phyloP scores from a whole-genome alignment of 306 rosid species.

The Vigna unguiculata region DNA sequence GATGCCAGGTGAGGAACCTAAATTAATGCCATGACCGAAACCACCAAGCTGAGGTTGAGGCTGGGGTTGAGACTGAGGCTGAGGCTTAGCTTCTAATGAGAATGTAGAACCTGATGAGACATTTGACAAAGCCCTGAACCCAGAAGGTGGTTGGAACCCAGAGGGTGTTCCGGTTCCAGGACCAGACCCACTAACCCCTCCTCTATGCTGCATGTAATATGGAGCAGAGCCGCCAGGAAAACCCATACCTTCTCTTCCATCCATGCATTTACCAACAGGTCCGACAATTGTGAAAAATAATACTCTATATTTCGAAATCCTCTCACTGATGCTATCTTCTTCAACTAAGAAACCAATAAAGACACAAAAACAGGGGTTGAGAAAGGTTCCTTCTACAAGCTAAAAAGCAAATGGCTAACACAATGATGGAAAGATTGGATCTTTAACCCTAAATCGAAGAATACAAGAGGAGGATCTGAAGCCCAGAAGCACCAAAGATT shows the following conservation, averaged over 20 bases:
- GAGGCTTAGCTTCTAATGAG: slow-evolving; percentile 60
- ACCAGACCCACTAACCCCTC: slow-evolving; percentile 67
- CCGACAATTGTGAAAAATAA: slow-evolving; percentile 37
- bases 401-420: slow-evolving; percentile 1
- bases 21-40: slow-evolving; percentile 62
- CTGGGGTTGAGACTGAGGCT: slow-evolving; percentile 48
- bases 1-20: slow-evolving; percentile 51
- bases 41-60: slow-evolving; percentile 47
- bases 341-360: slow-evolving; percentile 29
- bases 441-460: slow-evolving; percentile 28
- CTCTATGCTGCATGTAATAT: slow-evolving; percentile 84
- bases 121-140: slow-evolving; percentile 75
- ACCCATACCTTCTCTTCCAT: slow-evolving; percentile 97
- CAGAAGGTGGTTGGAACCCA: slow-evolving; percentile 66
- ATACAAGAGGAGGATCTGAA: slow-evolving; percentile 34
- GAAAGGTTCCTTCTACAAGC: neutral
- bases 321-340: slow-evolving; percentile 25
- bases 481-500: slow-evolving; percentile 42
- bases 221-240: slow-evolving; percentile 86
- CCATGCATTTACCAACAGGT: slow-evolving; percentile 90
- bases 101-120: slow-evolving; percentile 70
- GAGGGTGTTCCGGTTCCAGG: slow-evolving; percentile 62
- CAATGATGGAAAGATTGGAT: slow-evolving; percentile 35
- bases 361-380: slow-evolving; percentile 1
- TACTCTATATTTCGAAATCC: neutral